Percentiles rank a stretch among this genome's conserved stretches.
Evolutionary conservation across 305 asterid genomes (phyloP).

Genomic region (Fraxinus paxiana): DNA sequence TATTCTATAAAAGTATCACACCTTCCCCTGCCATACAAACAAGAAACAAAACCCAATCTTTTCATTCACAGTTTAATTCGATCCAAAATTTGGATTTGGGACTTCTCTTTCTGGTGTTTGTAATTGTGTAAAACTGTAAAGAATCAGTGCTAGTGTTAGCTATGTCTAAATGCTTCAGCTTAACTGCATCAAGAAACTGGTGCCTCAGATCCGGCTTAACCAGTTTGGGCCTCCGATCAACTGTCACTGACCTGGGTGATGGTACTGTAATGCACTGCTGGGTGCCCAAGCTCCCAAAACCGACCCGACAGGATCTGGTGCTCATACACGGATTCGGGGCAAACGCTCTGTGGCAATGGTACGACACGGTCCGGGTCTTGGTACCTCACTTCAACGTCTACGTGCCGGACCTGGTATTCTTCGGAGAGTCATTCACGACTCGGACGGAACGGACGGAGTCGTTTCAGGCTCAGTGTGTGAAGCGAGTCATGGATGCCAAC

Average conservation of each 20-base stretch:
- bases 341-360: conserved; percentile 62
- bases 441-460: conserved; percentile 51
- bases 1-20: neutral
- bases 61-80: neutral
- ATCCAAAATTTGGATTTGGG: neutral
- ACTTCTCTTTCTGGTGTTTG: neutral
- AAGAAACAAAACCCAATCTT: neutral
- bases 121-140: neutral
- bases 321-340: conserved; percentile 70
- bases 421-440: conserved; percentile 54
- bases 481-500: conserved; percentile 45
- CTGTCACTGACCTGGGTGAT: conserved; percentile 49
- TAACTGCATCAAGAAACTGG: conserved; percentile 44
- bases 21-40: neutral
- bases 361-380: conserved; percentile 37
- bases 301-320: conserved; percentile 41
- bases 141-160: neutral
- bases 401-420: conserved; percentile 66
- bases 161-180: conserved; percentile 47
- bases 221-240: conserved; percentile 52
- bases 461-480: conserved; percentile 60
- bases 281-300: conserved; percentile 44
- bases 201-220: conserved; percentile 45
- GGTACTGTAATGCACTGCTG: conserved; percentile 57
- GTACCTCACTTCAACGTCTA: conserved; percentile 50